phyloP scores from a whole-genome alignment of 2,329 filamentous ascomycete species.

The Colletotrichum sp. region DNA sequence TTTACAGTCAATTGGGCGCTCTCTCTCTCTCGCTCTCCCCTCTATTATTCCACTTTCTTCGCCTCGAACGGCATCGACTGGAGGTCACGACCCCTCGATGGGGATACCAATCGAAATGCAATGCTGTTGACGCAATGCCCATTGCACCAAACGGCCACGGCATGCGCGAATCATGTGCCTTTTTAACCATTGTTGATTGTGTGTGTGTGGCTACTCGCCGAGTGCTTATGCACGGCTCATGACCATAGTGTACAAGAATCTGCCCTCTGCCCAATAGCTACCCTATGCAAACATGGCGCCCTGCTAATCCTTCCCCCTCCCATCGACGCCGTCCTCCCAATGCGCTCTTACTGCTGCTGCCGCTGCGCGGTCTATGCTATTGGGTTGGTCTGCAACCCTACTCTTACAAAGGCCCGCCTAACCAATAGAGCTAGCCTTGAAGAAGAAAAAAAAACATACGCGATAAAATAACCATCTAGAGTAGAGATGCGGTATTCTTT shows the following conservation, averaged over 20 bases:
- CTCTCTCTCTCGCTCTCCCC: neutral
- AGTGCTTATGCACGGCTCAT: neutral
- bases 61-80: conserved; percentile 10
- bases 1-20: conserved; percentile 3
- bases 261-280: neutral
- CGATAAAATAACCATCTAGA: conserved; percentile 8
- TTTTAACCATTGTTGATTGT: neutral
- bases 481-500: conserved; percentile 14
- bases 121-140: neutral
- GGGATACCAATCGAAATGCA: conserved; percentile 3
- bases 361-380: conserved; percentile 8
- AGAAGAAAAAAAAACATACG: neutral
- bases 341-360: neutral
- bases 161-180: neutral
- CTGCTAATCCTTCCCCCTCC: neutral
- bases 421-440: neutral
- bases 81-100: neutral
- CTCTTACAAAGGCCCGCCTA: conserved; percentile 15
- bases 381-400: conserved; percentile 7
- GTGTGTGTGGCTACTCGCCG: conserved; percentile 1
- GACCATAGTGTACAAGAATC: conserved; percentile 15
- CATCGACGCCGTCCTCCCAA: neutral
- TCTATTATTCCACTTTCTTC: neutral
- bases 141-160: neutral
- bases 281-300: neutral